These are phyloP conservation scores for Leersia perrieri DNA, from an alignment of 176 grass and related monocot genomes.

Conservation along the genomic window DNA sequence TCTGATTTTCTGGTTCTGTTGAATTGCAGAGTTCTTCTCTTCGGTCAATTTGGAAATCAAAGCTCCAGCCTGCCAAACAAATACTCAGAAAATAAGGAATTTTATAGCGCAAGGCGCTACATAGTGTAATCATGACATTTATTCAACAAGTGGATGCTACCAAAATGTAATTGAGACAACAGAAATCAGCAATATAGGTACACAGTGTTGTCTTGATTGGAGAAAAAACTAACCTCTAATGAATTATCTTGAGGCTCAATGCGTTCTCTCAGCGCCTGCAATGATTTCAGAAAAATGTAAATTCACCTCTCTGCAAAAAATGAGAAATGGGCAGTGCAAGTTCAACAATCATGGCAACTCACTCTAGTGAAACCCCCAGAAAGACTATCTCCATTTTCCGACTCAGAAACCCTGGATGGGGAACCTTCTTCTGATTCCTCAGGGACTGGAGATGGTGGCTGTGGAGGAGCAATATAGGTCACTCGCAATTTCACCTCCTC, in stretches of 20 bases:
- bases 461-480: slow-evolving; percentile 74
- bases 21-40: slow-evolving; percentile 70
- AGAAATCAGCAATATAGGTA: neutral
- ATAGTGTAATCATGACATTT: neutral
- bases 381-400: slow-evolving; percentile 48
- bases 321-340: neutral
- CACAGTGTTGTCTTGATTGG: neutral
- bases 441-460: slow-evolving; percentile 82
- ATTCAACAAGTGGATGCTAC: neutral
- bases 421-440: slow-evolving; percentile 92
- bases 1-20: slow-evolving; percentile 64
- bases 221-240: slow-evolving; percentile 42
- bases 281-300: slow-evolving; percentile 18
- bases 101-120: neutral
- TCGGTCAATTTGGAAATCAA: slow-evolving; percentile 64
- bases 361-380: slow-evolving; percentile 51
- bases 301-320: neutral
- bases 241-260: slow-evolving; percentile 56
- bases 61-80: slow-evolving; percentile 44
- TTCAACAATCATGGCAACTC: slow-evolving; percentile 49
- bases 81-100: slow-evolving; percentile 22
- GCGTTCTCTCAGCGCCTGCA: slow-evolving; percentile 52
- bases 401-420: slow-evolving; percentile 62
- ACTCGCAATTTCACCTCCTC: slow-evolving; percentile 77
- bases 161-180: neutral